A percentile compares a stretch with the other conserved stretches of the same genome.
These are phyloP conservation scores for Mycena chlorophos DNA, from an alignment of 768 basidiomycete species.

Conservation along the genomic window DNA sequence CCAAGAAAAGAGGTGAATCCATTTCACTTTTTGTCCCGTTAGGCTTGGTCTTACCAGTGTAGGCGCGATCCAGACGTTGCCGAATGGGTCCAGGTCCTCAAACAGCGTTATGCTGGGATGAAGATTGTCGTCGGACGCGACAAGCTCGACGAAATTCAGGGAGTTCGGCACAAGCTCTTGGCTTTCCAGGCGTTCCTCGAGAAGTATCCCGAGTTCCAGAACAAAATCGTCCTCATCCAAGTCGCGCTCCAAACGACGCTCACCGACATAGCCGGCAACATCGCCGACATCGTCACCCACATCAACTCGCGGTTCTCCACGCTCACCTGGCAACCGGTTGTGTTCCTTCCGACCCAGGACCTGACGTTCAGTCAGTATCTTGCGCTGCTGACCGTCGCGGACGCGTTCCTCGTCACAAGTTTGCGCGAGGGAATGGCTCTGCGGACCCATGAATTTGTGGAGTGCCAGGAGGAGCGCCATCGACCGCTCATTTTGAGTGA, in stretches of 20 bases:
- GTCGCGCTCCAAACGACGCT: conserved; percentile 83
- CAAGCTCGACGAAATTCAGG: conserved; percentile 87
- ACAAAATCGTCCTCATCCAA: conserved; percentile 84
- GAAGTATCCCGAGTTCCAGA: conserved; percentile 75
- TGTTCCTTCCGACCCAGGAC: conserved; percentile 83
- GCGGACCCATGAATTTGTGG: conserved; percentile 80
- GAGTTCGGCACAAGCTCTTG: conserved; percentile 79
- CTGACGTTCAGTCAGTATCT: conserved; percentile 85
- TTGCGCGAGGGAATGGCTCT: conserved; percentile 89
- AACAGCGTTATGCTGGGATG: conserved; percentile 81
- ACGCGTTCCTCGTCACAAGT: conserved; percentile 83
- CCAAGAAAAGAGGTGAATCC: conserved; percentile 60
- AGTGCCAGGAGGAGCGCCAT: conserved; percentile 72
- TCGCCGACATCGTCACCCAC: conserved; percentile 73
- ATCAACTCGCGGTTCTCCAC: conserved; percentile 84
- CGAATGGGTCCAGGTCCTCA: conserved; percentile 80
- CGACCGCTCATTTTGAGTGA: conserved; percentile 80
- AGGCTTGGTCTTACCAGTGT: conserved; percentile 1
- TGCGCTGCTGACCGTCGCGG: conserved; percentile 76
- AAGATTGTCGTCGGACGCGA: conserved; percentile 86
- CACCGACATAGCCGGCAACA: conserved; percentile 72
- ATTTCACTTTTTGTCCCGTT: background rate
- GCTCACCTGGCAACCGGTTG: conserved; percentile 83
- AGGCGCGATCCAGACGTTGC: conserved; percentile 75
- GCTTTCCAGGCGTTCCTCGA: conserved; percentile 84